A percentile compares a stretch with the other conserved stretches of the same genome.
Conservation (phyloP, 1,284 basidiomycete genomes). For the Macrocybe sp. region DNA sequence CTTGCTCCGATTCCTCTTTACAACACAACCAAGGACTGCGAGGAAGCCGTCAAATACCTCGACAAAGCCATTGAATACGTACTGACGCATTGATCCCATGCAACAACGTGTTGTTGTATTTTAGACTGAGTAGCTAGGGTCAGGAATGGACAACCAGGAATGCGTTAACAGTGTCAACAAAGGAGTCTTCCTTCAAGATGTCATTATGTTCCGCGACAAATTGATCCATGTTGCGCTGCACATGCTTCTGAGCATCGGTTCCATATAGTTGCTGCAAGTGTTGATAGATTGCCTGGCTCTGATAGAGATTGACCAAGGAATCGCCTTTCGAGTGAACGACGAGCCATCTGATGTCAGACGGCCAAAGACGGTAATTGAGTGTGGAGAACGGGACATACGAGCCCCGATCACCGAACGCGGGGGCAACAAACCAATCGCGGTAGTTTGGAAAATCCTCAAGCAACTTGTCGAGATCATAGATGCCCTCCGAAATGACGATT, state of each 20-base stretch:
- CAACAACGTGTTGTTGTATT: no score
- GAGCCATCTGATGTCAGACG: constrained; percentile 51
- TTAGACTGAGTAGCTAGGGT: no score
- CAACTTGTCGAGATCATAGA: constrained; percentile 68
- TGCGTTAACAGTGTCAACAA: constrained; percentile 41
- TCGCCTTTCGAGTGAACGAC: constrained; percentile 73
- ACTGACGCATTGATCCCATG: background rate
- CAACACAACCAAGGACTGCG: constrained; percentile 76
- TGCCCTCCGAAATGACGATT: constrained; percentile 64
- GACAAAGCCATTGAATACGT: constrained; percentile 46
- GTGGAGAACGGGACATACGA: constrained; percentile 50
- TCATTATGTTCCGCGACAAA: constrained; percentile 54
- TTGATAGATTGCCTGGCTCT: constrained; percentile 53
- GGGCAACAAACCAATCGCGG: constrained; percentile 58
- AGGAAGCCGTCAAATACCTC: constrained; percentile 58
- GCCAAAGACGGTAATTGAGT: constrained; percentile 33
- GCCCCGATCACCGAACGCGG: constrained; percentile 47
- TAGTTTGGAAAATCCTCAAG: constrained; percentile 59
- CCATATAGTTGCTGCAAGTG: constrained; percentile 41
- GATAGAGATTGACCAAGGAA: constrained; percentile 55
- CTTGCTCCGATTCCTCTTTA: constrained; percentile 83
- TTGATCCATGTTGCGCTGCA: constrained; percentile 40
- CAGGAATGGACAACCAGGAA: constrained; percentile 22
- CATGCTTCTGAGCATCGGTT: constrained; percentile 14
- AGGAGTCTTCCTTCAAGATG: constrained; percentile 40